Percentiles rank a stretch among this genome's conserved stretches.
phyloP scores from a whole-genome alignment of 768 basidiomycete species.

The Sporobolomyces phaffii region DNA sequence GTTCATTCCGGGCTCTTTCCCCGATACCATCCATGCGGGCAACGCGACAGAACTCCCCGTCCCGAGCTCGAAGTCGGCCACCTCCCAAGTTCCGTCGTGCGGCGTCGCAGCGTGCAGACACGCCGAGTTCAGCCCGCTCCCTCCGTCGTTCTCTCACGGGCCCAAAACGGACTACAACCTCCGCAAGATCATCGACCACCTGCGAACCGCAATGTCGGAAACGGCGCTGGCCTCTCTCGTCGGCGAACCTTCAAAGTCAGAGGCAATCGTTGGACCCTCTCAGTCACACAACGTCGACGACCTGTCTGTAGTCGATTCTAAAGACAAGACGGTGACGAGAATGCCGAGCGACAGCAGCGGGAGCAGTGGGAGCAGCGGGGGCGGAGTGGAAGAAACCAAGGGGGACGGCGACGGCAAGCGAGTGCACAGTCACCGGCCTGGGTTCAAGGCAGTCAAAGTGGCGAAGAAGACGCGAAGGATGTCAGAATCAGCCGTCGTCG shows the following conservation, averaged over 20 bases:
- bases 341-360: conserved; percentile 4
- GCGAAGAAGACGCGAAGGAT: conserved; percentile 12
- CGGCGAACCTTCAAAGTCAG: conserved; percentile 57
- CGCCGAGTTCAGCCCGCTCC: conserved; percentile 12
- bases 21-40: neutral
- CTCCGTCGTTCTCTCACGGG: neutral
- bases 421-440: neutral
- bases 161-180: conserved; percentile 28
- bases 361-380: conserved; percentile 27
- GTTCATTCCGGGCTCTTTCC: neutral
- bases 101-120: neutral
- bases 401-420: conserved; percentile 22
- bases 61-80: neutral
- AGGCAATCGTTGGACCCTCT: too few species aligned
- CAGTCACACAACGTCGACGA: too few species aligned
- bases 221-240: conserved; percentile 8
- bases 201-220: conserved; percentile 1
- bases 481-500: neutral
- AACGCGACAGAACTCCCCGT: neutral
- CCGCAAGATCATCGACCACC: conserved; percentile 17
- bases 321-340: neutral
- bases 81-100: neutral
- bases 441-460: neutral
- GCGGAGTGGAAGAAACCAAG: conserved; percentile 14
- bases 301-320: conserved; percentile 43